Evolutionary conservation across 225 moss, liverwort and hornwort species (phyloP).

Genomic region (Physcomitrellopsis africana): DNA sequence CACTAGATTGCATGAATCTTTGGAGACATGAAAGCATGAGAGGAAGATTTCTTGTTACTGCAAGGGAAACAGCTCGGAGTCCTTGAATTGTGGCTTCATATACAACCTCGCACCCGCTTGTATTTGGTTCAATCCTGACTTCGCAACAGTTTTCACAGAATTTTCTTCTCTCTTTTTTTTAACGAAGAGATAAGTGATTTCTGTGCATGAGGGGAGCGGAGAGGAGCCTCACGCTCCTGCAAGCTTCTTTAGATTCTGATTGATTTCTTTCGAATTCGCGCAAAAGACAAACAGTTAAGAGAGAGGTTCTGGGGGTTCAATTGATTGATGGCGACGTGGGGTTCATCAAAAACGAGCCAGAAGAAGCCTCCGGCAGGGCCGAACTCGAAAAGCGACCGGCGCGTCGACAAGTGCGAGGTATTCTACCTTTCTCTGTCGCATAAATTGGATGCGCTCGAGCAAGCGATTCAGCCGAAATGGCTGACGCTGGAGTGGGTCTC

Average conservation of each 20-base stretch:
- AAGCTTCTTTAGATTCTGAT: background rate
- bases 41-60: background rate
- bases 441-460: constrained; percentile 48
- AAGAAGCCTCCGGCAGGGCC: constrained; percentile 43
- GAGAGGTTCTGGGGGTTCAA: background rate
- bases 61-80: background rate
- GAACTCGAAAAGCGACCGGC: constrained; percentile 22
- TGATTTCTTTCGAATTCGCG: too few species aligned
- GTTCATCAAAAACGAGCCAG: constrained; percentile 17
- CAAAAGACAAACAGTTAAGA: background rate
- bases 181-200: background rate
- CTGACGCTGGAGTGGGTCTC: constrained; percentile 55
- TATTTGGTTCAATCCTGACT: too few species aligned
- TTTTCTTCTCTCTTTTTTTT: background rate
- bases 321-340: constrained; percentile 27
- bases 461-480: constrained; percentile 50
- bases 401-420: constrained; percentile 47
- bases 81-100: too few species aligned
- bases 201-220: constrained; percentile 1
- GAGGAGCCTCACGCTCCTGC: background rate
- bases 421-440: constrained; percentile 43
- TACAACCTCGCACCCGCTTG: too few species aligned
- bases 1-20: background rate
- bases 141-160: too few species aligned
- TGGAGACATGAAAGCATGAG: constrained; percentile 11